Evolutionary conservation across 2,329 filamentous ascomycete species (phyloP), one percentile per base, ranked within the genome.

Genomic region (Fusarium virguliforme): DNA sequence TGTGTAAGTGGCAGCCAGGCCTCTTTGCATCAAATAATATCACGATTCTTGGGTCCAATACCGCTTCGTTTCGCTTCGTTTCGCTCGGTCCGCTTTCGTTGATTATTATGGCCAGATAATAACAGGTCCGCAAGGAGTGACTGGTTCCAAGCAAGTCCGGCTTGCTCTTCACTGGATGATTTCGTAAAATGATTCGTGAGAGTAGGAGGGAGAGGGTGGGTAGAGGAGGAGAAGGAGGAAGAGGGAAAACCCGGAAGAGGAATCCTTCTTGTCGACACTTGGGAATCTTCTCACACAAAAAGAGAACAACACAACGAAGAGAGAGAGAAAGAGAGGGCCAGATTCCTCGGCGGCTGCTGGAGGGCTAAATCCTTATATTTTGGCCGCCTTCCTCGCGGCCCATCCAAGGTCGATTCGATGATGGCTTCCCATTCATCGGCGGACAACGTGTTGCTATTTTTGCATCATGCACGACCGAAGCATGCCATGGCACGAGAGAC

Each of bases 281-380:
- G 82, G 81, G 68, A 18, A 84, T 79, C 80, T 82, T 83, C 81
- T 79, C 78, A 43, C 40, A 43, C 22, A 43, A 26, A 43, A 43
- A 43, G 24, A 40, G 18, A 15, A 43, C 40, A 80, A 81, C 77
- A 79, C 74, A 73, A 75, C 70, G 74, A 78, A 75, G 77, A 79
- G 18, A 18, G 18, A 18, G 18, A 18, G 18, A 79, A 76, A 80
- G 81, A 80, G 76, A 81, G 79, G 79, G 79, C 78, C 81, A 81
- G 83, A 81, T 81, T 79, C 76, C 67, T 77, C 64, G 70, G 76
- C 73, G 74, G 78, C 76, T 78, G 79, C 80, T 82, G 82, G 81
- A 83, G 80, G 82, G 81, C 81, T 81, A 84, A 85, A 84, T 85
- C 81, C 86, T 88, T 89, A 89, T 89, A 89, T 87, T 82, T 80